phyloP scores from a whole-genome alignment of 805 yeast species.

The Candida dendrica region DNA sequence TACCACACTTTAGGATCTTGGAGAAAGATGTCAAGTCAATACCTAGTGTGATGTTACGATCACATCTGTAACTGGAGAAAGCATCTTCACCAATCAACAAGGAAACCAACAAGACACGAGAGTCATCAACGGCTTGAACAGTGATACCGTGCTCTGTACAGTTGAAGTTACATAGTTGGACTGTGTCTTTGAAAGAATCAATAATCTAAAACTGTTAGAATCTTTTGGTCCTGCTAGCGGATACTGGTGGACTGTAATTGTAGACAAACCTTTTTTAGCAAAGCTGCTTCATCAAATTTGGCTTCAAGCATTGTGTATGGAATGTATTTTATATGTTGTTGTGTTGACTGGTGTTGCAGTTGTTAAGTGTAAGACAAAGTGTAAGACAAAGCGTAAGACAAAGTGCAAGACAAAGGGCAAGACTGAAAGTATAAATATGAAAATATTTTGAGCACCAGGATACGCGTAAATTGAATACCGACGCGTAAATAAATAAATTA shows the following conservation, averaged over 20 bases:
- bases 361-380: not conserved
- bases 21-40: conserved; percentile 81
- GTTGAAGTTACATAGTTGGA: conserved; percentile 91
- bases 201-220: conserved; percentile 59
- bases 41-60: conserved; percentile 86
- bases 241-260: too few species aligned
- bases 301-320: conserved; percentile 81
- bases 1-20: conserved; percentile 87
- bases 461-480: not conserved
- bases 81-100: conserved; percentile 83
- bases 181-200: conserved; percentile 92
- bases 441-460: not conserved
- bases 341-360: not conserved
- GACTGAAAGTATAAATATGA: not conserved
- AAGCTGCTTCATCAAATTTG: conserved; percentile 86
- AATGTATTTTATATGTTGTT: not conserved
- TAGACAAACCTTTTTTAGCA: conserved; percentile 72
- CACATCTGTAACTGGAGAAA: conserved; percentile 90
- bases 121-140: conserved; percentile 95
- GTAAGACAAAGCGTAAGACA: not conserved
- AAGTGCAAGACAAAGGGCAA: not conserved
- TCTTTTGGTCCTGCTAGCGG: too few species aligned
- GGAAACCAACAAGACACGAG: conserved; percentile 89
- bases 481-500: not conserved
- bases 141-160: conserved; percentile 93